Base-by-base conservation (phyloP, 129 eudicot species). In the Apium graveolens region DNA sequence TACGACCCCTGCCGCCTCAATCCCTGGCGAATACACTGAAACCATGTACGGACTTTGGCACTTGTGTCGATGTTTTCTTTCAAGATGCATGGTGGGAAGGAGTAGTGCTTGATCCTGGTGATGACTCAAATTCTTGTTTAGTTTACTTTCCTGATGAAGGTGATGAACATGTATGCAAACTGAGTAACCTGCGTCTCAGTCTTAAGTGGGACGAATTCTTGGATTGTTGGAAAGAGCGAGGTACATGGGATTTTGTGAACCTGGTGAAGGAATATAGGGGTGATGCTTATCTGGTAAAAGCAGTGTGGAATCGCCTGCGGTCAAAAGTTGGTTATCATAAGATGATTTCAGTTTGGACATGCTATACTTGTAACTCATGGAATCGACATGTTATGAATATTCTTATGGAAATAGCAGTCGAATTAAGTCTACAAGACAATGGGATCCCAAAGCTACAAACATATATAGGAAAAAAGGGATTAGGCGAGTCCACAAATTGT, bases 61-160 rank as follows among this genome's bases (percentile, higher is more conserved):
- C 73, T 69, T 69, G 73, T 69, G 73, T 69, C 21, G 73, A 69
- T 34, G 73, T 32, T 35, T 69, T 69, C 73, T 32, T 69, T 7
- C 11, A 69, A 69, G 73, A 69, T 35, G 73, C 73, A 69, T 69
- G 73, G 73, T 69, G 73, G 73, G 73, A 69, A 69, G 73, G 73
- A 14, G 73, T 69, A 21, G 73, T 69, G 42, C 73, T 69, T 32
- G 73, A 69, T 69, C 73, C 73, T 69, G 73, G 44, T 18, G 73
- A 69, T 35, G 43, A 35, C 73, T 35, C 2, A 69, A 35, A 31
- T 39, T 1, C 44, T 5, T 69, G 73, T 38, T 69, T 35, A 18
- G 43, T 69, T 18, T 69, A 69, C 38, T 69, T 69, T 69, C 73
- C 73, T 1, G 73, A 69, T 69, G 73, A 34, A 69, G 42, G 21